Evolutionary conservation across 148 eudicot species (phyloP).

Genomic region (Chenopodium album): DNA sequence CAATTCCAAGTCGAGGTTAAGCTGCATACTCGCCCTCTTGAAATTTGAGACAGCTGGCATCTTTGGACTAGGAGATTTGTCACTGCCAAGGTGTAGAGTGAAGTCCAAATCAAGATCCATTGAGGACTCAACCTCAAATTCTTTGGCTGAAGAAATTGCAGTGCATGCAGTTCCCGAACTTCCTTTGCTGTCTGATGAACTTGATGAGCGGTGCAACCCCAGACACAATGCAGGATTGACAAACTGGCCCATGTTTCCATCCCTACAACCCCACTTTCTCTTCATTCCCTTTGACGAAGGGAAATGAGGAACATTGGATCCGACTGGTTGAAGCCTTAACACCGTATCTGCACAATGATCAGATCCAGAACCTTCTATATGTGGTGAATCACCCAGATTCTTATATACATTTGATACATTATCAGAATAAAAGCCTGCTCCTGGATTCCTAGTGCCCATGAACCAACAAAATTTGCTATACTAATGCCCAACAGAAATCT

Average conservation of each 20-base stretch:
- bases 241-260: conserved; percentile 33
- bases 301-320: conserved; percentile 34
- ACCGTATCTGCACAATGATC: conserved; percentile 53
- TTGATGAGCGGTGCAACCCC: conserved; percentile 64
- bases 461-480: conserved; percentile 35
- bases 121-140: conserved; percentile 74
- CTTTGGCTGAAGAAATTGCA: conserved; percentile 73
- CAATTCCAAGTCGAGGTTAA: conserved; percentile 59
- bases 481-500: conserved; percentile 40
- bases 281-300: conserved; percentile 60
- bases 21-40: conserved; percentile 25
- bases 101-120: conserved; percentile 88
- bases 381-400: conserved; percentile 51
- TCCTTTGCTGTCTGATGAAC: conserved; percentile 92
- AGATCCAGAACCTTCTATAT: conserved; percentile 39
- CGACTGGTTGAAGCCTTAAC: conserved; percentile 57
- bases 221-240: conserved; percentile 48
- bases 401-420: conserved; percentile 38
- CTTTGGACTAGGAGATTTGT: conserved; percentile 51
- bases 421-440: conserved; percentile 43
- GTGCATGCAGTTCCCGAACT: conserved; percentile 84
- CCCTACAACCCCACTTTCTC: conserved; percentile 55
- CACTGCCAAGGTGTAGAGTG: conserved; percentile 71
- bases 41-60: conserved; percentile 41
- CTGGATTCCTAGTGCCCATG: conserved; percentile 59